phyloP scores from a whole-genome alignment of 768 basidiomycete genomes.

The Boletus reticulatus region DNA sequence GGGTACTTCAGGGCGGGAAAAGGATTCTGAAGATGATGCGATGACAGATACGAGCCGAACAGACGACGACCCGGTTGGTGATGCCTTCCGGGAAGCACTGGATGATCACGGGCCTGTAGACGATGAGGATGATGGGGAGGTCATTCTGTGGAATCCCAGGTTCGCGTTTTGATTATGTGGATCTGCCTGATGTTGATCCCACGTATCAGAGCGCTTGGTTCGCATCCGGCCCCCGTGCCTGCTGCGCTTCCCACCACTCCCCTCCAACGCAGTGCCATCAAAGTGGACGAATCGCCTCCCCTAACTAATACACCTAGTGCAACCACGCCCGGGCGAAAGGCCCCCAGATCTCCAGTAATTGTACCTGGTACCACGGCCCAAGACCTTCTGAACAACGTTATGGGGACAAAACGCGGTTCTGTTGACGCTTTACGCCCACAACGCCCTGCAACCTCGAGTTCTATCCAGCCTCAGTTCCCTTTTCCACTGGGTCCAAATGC shows the following conservation, averaged over 20 bases:
- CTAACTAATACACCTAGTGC: neutral
- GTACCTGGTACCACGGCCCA: slow-evolving; percentile 54
- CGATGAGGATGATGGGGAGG: slow-evolving; percentile 59
- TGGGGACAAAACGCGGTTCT: slow-evolving; percentile 19
- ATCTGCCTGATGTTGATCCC: slow-evolving; percentile 3
- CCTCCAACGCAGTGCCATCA: neutral
- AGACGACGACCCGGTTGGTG: slow-evolving; percentile 72
- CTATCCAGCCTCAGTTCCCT: slow-evolving; percentile 42
- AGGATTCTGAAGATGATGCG: slow-evolving; percentile 52
- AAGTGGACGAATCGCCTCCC: slow-evolving; percentile 1
- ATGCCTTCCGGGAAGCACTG: slow-evolving; percentile 56
- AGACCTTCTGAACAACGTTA: slow-evolving; percentile 56
- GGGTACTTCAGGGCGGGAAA: neutral
- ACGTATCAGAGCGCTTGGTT: slow-evolving; percentile 16
- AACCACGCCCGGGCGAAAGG: slow-evolving; percentile 21
- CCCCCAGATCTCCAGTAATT: slow-evolving; percentile 24
- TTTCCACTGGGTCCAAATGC: slow-evolving; percentile 51
- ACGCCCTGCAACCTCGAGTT: slow-evolving; percentile 23
- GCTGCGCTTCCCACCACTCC: slow-evolving; percentile 22
- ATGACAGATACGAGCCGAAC: slow-evolving; percentile 69
- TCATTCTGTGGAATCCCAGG: slow-evolving; percentile 78
- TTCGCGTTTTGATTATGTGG: slow-evolving; percentile 23
- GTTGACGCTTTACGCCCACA: slow-evolving; percentile 17
- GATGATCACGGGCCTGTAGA: slow-evolving; percentile 32
- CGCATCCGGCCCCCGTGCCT: slow-evolving; percentile 13